A percentile compares a stretch with the other conserved stretches of the same genome.
These are phyloP conservation scores for Mycena metata DNA, from an alignment of 768 basidiomycete species.

Conservation along the genomic window DNA sequence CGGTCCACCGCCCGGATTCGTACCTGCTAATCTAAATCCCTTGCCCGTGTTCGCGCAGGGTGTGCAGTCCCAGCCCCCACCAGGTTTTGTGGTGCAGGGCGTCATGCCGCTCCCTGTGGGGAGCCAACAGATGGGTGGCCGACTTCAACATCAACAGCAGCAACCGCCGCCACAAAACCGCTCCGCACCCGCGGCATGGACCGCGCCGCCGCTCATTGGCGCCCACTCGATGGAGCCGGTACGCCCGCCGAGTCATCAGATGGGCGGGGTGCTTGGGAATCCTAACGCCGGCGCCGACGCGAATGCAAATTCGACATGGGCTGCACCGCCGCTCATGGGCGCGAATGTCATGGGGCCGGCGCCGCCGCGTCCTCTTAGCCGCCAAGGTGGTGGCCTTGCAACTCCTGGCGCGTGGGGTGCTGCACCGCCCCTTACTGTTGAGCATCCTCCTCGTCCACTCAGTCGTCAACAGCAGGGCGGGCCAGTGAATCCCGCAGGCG, in stretches of 20 bases:
- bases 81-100: constrained; percentile 23
- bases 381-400: too few species aligned
- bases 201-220: constrained; percentile 6
- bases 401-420: not conserved
- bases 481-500: not conserved
- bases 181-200: not conserved
- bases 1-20: constrained; percentile 16
- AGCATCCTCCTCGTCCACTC: not conserved
- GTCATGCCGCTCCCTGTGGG: not conserved
- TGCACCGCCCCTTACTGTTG: constrained; percentile 6
- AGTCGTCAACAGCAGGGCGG: not conserved
- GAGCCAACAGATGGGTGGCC: not conserved
- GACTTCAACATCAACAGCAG: too few species aligned
- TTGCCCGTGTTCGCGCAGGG: constrained; percentile 31
- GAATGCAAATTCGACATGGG: too few species aligned
- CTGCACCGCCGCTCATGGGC: too few species aligned
- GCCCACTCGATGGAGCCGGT: constrained; percentile 9
- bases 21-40: constrained; percentile 5
- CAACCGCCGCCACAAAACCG: not conserved
- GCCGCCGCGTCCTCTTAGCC: too few species aligned
- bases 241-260: not conserved
- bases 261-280: not conserved
- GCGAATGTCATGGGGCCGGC: too few species aligned
- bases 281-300: too few species aligned
- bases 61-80: constrained; percentile 18